Percentiles rank a stretch among this genome's conserved stretches.
phyloP scores from a whole-genome alignment of 495 filamentous ascomycete genomes.

The Aspergillus affinis region DNA sequence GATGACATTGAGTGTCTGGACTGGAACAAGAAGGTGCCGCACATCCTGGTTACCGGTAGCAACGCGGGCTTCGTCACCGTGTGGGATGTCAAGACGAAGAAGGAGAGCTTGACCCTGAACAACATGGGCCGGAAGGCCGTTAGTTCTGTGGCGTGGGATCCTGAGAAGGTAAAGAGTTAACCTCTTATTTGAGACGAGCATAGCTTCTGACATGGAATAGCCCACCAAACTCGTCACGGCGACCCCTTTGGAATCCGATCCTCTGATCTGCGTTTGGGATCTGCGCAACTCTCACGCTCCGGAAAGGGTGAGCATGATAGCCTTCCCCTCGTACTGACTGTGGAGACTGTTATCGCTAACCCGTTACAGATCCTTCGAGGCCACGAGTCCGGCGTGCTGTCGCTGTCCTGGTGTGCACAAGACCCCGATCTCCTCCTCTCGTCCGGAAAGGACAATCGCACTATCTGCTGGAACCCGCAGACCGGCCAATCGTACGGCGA shows the following conservation, averaged over 20 bases:
- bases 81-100: constrained; percentile 97
- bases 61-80: constrained; percentile 95
- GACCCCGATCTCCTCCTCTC: constrained; percentile 90
- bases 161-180: constrained; percentile 58
- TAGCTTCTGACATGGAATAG: constrained; percentile 28
- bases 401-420: constrained; percentile 92
- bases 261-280: constrained; percentile 91
- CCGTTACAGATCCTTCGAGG: constrained; percentile 64
- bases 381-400: constrained; percentile 90
- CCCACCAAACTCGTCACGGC: constrained; percentile 91
- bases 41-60: constrained; percentile 94
- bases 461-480: constrained; percentile 94
- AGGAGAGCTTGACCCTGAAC: constrained; percentile 92
- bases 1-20: constrained; percentile 95
- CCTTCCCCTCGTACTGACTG: neutral
- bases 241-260: constrained; percentile 86
- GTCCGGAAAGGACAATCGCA: constrained; percentile 94
- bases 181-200: neutral
- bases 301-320: constrained; percentile 57
- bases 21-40: constrained; percentile 97
- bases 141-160: constrained; percentile 96
- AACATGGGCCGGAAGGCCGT: constrained; percentile 89
- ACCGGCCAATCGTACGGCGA: constrained; percentile 84
- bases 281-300: constrained; percentile 93
- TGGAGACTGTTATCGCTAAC: constrained; percentile 11